A percentile compares a stretch with the other conserved stretches of the same genome.
These are phyloP conservation scores for Taphrina flavorubra DNA, from an alignment of 1,139 yeast genomes.

Conservation along the genomic window DNA sequence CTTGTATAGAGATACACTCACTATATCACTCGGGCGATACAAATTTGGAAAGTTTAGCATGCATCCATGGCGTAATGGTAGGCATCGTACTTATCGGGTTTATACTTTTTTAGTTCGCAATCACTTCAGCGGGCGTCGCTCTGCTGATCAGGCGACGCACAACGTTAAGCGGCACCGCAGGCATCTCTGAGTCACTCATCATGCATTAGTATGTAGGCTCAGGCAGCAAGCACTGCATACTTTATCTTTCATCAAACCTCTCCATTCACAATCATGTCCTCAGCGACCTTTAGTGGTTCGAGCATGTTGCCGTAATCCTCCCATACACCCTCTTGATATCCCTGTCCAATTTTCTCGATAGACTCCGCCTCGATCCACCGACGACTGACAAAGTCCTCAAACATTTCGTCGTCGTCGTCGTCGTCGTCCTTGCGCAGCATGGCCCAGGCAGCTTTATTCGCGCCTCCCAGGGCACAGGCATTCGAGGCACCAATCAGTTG, in stretches of 20 bases:
- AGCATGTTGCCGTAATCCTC: slow-evolving; percentile 44
- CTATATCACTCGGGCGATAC: too few species aligned
- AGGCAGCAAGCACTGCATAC: too few species aligned
- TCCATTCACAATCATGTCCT: slow-evolving; percentile 30
- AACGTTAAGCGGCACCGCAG: too few species aligned
- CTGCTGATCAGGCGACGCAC: not conserved
- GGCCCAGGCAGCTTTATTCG: slow-evolving; percentile 80
- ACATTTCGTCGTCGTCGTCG: slow-evolving; percentile 47
- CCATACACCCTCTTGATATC: slow-evolving; percentile 45
- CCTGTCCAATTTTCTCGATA: slow-evolving; percentile 45
- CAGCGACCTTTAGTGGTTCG: slow-evolving; percentile 37
- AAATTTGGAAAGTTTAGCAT: not conserved
- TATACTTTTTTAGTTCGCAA: not conserved
- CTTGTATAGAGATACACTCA: too few species aligned
- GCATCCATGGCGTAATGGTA: slow-evolving; percentile 1
- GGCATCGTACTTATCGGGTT: not conserved
- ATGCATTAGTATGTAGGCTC: too few species aligned
- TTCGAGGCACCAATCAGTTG: slow-evolving; percentile 70
- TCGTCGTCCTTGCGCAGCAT: slow-evolving; percentile 51
- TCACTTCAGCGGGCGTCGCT: not conserved
- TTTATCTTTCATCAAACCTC: not conserved
- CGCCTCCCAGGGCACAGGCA: slow-evolving; percentile 96
- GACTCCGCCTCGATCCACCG: slow-evolving; percentile 59
- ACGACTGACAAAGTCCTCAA: slow-evolving; percentile 56
- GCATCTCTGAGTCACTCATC: too few species aligned